Evolutionary conservation across 495 filamentous ascomycete species (phyloP), one percentile per base, ranked within the genome.

Genomic region (Penicilliopsis zonata): DNA sequence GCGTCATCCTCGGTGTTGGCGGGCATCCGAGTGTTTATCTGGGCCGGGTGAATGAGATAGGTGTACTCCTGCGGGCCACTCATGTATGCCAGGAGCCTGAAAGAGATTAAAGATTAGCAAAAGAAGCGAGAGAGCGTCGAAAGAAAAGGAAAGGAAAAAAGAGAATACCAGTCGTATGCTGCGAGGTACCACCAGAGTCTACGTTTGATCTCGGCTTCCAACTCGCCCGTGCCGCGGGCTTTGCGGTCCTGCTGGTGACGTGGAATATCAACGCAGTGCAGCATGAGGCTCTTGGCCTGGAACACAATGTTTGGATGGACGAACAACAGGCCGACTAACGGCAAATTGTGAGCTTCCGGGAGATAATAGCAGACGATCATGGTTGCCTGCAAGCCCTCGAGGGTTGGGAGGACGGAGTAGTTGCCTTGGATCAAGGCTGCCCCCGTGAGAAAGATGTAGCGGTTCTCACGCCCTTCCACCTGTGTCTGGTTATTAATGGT

Each of bases 11-110:
- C 49, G 15, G 54, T 20, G 24, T 60, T 55, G 16, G 45, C 36
- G 6, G 10, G 6, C 10, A 23, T 6, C 21, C 6, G 21, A 23
- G 10, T 23, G 21, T 56, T 46, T 43, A 72, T 58, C 18, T 69
- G 64, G 9, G 46, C 38, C 2, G 57, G 59, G 19, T 60, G 47
- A 9, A 70, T 55, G 3, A 53, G 42, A 36, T 70, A 72, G 4
- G 53, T 67, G 34, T 57, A 56, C 28, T 69, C 65, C 28, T 70
- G 63, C 2, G 67, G 67, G n/a, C 66, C 66, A 15, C 53, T 54
- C 1, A 61, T 35, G 28, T 53, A 61, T 0, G 46, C 41, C 5
- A 61, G 21, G 1, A 61, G 30, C 59, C 59, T 63, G 17, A 12
- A 3, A 6, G 8, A 26, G 1, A 13, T 41, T 12, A 44, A 33